Evolutionary conservation across 2,329 filamentous ascomycete species (phyloP), one percentile per base, ranked within the genome.

Genomic region (Botrytis pseudocinerea): DNA sequence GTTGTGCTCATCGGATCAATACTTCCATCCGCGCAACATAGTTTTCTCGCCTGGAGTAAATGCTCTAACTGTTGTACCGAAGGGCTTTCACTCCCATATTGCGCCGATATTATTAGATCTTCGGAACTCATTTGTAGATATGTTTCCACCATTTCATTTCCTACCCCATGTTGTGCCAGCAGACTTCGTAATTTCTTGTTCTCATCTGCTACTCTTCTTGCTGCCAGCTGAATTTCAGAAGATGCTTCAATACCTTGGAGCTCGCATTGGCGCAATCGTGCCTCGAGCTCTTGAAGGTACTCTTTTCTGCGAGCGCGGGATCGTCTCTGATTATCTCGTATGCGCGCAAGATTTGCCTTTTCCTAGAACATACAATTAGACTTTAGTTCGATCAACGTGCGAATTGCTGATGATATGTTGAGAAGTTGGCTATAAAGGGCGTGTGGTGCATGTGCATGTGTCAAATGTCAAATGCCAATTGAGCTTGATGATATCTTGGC

Each of bases 301-400:
- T 93, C 91, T 83, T 92, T 93, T 76, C 90, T 87, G 51, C 92
- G 87, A 63, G 91, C 91, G 70, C 92, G 89, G n/a, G 90, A 93
- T 75, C 92, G 89, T 72, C 92, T 87, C 80, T 94, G 92, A 78
- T 94, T 95, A 78, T 94, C 91, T 76, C 92, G 88, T 76, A 94
- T 91, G 73, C 92, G 90, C 64, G 88, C 86, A 48, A 82, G 79
- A 70, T 82, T 81, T 59, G 76, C 76, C 75, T 80, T 80, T 74
- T 79, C 77, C 77, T 79, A 66, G 42, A 63, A 73, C 57, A 72
- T 69, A 16, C 6, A 22, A 60, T 73, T 68, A 73, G 57, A 57
- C 40, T 4, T 48, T 10, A 22, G 40, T 16, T 57, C 9, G 3
- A 68, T 16, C 2, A 40, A 28, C 14, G 18, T 46, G 22, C 35